Percentiles rank a stretch among this genome's conserved stretches.
Conservation (phyloP, 2,329 filamentous ascomycete species). For the Fusarium sp. region DNA sequence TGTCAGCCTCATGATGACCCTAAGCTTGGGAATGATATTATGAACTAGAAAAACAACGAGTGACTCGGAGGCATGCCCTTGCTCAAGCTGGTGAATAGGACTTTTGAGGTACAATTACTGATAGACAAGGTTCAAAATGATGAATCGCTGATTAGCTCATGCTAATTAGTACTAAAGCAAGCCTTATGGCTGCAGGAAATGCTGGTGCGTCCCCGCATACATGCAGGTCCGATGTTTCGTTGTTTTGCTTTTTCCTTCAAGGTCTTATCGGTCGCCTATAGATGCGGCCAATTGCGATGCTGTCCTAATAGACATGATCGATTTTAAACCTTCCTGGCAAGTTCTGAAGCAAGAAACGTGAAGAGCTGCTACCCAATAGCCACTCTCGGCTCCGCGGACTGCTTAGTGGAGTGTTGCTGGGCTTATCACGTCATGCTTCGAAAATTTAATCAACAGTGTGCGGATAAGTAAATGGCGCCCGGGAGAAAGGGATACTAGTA, state of each 20-base stretch:
- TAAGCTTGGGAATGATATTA: conserved; percentile 9
- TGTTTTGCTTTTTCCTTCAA: conserved; percentile 12
- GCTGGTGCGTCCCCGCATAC: conserved; percentile 27
- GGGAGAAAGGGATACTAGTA: conserved; percentile 7
- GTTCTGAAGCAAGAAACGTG: conserved; percentile 4
- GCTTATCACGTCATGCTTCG: conserved; percentile 38
- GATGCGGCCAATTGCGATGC: not conserved
- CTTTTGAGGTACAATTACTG: conserved; percentile 21
- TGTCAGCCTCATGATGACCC: conserved; percentile 36
- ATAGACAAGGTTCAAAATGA: conserved; percentile 21
- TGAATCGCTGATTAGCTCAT: conserved; percentile 17
- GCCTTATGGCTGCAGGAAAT: conserved; percentile 33
- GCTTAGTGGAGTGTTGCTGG: conserved; percentile 27
- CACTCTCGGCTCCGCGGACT: conserved; percentile 21
- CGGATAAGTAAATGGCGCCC: conserved; percentile 4
- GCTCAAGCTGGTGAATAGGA: conserved; percentile 11
- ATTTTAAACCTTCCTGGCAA: not conserved
- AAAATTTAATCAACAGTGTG: conserved; percentile 3
- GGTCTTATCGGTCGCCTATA: not conserved
- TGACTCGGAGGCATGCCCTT: conserved; percentile 5
- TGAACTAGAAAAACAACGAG: conserved; percentile 11
- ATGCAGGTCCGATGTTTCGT: conserved; percentile 40
- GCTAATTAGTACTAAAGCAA: conserved; percentile 18
- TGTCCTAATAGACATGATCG: not conserved
- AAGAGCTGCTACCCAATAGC: conserved; percentile 13